phyloP scores from a whole-genome alignment of 306 rosid genomes.

The Cyclanthera cordifolia region DNA sequence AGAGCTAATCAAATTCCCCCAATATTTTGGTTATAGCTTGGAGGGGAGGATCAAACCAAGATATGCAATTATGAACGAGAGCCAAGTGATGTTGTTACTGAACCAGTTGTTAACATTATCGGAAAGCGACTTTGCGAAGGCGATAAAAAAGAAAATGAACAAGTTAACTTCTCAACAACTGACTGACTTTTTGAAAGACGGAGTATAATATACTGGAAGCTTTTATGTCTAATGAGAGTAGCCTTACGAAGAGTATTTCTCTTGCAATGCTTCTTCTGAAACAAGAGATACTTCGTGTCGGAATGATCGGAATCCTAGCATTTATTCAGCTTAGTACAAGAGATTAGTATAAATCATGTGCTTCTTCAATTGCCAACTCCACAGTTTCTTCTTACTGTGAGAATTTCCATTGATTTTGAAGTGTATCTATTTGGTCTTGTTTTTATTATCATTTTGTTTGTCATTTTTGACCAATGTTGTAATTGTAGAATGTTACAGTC shows the following conservation, averaged over 20 bases:
- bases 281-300: neutral
- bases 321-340: neutral
- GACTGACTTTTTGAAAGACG: constrained; percentile 2
- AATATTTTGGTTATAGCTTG: constrained; percentile 76
- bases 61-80: constrained; percentile 42
- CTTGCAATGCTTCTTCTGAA: neutral
- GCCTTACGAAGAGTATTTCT: too few relatives aligned
- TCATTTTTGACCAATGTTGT: too few relatives aligned
- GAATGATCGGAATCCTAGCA: neutral
- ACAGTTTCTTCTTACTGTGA: too few relatives aligned
- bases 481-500: too few relatives aligned
- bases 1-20: constrained; percentile 82
- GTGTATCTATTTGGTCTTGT: neutral
- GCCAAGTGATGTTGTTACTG: constrained; percentile 49
- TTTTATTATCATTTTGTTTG: too few relatives aligned
- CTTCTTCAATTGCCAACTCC: too few relatives aligned
- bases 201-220: neutral
- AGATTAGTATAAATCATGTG: neutral
- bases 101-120: constrained; percentile 72
- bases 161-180: constrained; percentile 24
- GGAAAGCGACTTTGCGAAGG: constrained; percentile 29
- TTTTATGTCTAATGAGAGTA: too few relatives aligned
- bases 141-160: constrained; percentile 44
- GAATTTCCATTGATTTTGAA: too few relatives aligned
- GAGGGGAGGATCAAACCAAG: constrained; percentile 77